Evolutionary conservation across 176 grass and related monocot genomes (phyloP).

Genomic region (Bolboschoenus planiculmis): DNA sequence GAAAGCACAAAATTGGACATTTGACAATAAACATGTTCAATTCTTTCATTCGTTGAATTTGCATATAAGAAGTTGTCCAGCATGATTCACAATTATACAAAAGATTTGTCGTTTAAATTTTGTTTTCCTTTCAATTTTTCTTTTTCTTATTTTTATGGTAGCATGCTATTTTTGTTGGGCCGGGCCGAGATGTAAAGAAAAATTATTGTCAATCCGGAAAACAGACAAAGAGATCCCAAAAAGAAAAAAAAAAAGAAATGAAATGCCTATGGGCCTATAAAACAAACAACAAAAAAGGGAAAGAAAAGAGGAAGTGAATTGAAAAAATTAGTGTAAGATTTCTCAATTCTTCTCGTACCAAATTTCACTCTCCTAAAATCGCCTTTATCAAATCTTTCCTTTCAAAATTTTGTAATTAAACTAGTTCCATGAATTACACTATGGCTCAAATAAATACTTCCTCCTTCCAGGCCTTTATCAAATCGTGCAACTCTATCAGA

Average conservation of each 20-base stretch:
- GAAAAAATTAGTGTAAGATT: neutral
- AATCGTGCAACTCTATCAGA: no score
- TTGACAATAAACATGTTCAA: neutral
- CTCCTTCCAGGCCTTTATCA: no score
- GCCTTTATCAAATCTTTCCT: no score
- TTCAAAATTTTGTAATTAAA: no score
- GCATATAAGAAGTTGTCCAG: neutral
- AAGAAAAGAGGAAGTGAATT: neutral
- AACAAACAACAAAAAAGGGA: neutral
- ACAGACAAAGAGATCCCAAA: neutral
- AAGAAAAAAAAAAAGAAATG: neutral
- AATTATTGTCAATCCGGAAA: neutral
- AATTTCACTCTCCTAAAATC: no score
- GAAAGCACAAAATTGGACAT: neutral
- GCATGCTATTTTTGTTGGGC: neutral
- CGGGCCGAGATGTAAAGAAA: neutral
- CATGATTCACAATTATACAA: neutral
- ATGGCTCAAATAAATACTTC: no score
- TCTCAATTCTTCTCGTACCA: neutral
- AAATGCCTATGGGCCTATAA: neutral
- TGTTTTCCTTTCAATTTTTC: neutral
- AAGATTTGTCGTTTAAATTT: neutral
- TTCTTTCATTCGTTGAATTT: conserved; percentile 17
- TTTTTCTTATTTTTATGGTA: neutral
- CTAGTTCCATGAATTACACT: no score